These are phyloP conservation scores for Auricularia sp. DNA, from an alignment of 768 basidiomycete species.

Conservation along the genomic window DNA sequence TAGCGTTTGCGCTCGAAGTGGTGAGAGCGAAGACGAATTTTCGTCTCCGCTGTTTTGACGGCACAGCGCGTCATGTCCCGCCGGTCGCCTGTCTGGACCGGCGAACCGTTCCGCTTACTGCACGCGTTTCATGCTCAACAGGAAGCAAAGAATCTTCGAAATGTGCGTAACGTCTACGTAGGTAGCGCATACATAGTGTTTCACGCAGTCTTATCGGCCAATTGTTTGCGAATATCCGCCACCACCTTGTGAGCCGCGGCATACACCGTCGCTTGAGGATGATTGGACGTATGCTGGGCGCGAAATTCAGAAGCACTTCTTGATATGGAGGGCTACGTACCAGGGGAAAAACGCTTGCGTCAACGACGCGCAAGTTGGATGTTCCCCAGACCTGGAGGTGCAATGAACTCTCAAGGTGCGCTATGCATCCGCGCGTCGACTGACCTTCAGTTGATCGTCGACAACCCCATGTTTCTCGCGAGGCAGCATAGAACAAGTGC, in stretches of 20 bases:
- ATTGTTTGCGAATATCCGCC: background rate
- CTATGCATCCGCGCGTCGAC: background rate
- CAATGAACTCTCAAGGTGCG: background rate
- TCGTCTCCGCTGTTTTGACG: no score
- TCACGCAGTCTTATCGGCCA: background rate
- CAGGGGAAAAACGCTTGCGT: slow-evolving; percentile 43
- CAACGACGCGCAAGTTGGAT: slow-evolving; percentile 46
- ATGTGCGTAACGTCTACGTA: background rate
- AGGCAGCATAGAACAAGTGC: slow-evolving; percentile 55
- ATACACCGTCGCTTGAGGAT: background rate
- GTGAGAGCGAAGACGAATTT: no score
- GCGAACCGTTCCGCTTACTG: no score
- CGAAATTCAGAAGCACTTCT: background rate
- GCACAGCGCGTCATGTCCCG: no score
- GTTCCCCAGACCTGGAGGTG: slow-evolving; percentile 46
- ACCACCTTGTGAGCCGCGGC: background rate
- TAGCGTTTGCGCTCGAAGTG: no score
- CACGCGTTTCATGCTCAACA: no score
- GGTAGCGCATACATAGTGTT: background rate
- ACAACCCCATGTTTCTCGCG: slow-evolving; percentile 51
- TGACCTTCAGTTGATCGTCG: slow-evolving; percentile 42
- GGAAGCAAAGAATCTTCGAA: no score
- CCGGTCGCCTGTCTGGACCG: no score
- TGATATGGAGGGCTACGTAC: background rate
- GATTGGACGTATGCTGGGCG: background rate